Base-by-base conservation (phyloP, 345 rosid genomes). In the Viola odorata region DNA sequence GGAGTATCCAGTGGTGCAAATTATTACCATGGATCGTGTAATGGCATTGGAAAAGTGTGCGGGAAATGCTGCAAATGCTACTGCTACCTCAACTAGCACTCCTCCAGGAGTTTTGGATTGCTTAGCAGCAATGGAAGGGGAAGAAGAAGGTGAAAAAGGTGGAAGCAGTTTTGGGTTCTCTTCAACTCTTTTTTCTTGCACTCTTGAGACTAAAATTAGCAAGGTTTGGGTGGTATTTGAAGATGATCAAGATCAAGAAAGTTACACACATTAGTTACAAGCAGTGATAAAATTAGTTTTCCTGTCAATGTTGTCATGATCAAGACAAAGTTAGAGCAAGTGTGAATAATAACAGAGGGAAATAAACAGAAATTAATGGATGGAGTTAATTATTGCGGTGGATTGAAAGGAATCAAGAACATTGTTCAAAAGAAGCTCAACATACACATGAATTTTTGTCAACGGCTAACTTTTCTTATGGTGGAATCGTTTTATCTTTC, bases 201-300 rank as follows among this genome's bases (percentile, higher is more conserved):
- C 70, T 17, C 52, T 82, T 52, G 91, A 87, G 78, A 89, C 96
- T 39, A 89, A 78, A 75, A 82, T 89, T 71, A 89, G 86, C 75
- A 83, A 73, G 82, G 81, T 83, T 1, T 86, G 96, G 95, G 95
- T 89, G 61, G 78, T 77, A 65, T 89, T 86, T 49, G 91, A 89
- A 62, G 83, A 80, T 37, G 83, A 23, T 23, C 32, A 80, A 62
- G 75, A 72, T 40, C 50, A 23, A 5, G 37, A 39, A 5, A 40
- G 9, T n/a, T 50, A n/a, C 54, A 3, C 4, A n/a, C 49, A 15
- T 7, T 16, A 7, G n/a, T 11, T 7, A 47, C 32, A 23, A 2
- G 1, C 32, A 23, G 32, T 23, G 32, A 23, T 23, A 2, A 23
- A 23, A 23, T 23, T 23, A 23, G 32, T 23, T 23, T 23, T 23